Conservation (phyloP, 192 early-diverging fungal species). For the Backusella circina region DNA sequence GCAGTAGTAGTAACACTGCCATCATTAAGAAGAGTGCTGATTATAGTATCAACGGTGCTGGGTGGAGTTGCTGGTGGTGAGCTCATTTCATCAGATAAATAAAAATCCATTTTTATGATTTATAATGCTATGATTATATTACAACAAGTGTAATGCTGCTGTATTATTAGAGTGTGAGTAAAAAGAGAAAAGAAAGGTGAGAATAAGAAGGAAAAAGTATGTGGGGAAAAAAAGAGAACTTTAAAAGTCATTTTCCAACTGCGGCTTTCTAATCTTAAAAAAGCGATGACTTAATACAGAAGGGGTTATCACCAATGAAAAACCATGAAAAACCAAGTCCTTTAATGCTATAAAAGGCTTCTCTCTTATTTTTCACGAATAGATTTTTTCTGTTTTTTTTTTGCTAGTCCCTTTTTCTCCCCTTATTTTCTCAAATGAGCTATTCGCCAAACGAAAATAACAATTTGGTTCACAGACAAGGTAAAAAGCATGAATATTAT, state of each 20-base stretch:
- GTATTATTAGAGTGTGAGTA: not conserved
- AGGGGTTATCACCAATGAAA: not conserved
- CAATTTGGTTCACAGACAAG: not conserved
- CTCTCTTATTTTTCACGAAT: not conserved
- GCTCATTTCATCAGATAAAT: slow-evolving; percentile 20
- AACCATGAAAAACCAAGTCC: not conserved
- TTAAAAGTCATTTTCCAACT: not conserved
- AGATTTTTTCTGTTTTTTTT: not conserved
- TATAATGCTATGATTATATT: not conserved
- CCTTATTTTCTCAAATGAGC: not conserved
- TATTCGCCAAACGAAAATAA: slow-evolving; percentile 5
- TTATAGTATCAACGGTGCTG: not conserved
- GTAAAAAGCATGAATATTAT: not conserved
- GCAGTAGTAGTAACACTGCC: not conserved
- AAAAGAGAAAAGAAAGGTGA: not conserved
- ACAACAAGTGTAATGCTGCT: not conserved
- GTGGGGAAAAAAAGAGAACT: not conserved
- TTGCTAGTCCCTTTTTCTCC: not conserved
- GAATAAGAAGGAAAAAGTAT: not conserved
- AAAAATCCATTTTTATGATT: slow-evolving; percentile 16
- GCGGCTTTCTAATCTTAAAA: not conserved
- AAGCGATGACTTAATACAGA: not conserved
- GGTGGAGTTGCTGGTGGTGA: slow-evolving; percentile 39
- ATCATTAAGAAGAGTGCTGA: not conserved
- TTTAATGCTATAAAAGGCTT: not conserved